Percentiles rank a stretch among this genome's conserved stretches.
Evolutionary conservation across 2,329 filamentous ascomycete species (phyloP).

Genomic region (Lachnellula suecica): DNA sequence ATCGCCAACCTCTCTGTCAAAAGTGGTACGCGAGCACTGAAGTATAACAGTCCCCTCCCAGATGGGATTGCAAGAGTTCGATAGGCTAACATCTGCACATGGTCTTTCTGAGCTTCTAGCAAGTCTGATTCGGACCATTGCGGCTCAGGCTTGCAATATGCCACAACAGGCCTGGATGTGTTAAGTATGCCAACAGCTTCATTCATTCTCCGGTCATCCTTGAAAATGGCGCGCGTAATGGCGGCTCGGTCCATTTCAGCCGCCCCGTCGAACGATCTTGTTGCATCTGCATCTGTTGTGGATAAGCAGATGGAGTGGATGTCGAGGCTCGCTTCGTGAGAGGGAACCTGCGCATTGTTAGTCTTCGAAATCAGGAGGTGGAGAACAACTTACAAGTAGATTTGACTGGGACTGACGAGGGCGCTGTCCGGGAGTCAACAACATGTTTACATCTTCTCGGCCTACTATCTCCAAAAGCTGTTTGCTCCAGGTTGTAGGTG

Average conservation of each 20-base stretch:
- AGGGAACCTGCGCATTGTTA: slow-evolving; percentile 46
- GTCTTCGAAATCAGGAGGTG: background rate
- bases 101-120: slow-evolving; percentile 86
- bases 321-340: slow-evolving; percentile 70
- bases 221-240: slow-evolving; percentile 84
- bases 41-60: slow-evolving; percentile 85
- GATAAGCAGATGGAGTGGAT: slow-evolving; percentile 74
- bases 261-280: slow-evolving; percentile 69
- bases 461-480: slow-evolving; percentile 74
- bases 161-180: slow-evolving; percentile 74
- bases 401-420: slow-evolving; percentile 23
- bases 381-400: slow-evolving; percentile 22
- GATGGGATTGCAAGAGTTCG: slow-evolving; percentile 86
- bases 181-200: slow-evolving; percentile 86
- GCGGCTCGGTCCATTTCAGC: slow-evolving; percentile 81
- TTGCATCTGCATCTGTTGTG: slow-evolving; percentile 54
- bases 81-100: slow-evolving; percentile 82
- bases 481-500: slow-evolving; percentile 73
- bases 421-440: slow-evolving; percentile 51
- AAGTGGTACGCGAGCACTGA: slow-evolving; percentile 81
- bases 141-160: slow-evolving; percentile 73
- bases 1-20: slow-evolving; percentile 91
- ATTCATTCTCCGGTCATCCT: slow-evolving; percentile 83
- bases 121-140: slow-evolving; percentile 84
- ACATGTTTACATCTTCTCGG: slow-evolving; percentile 74